Conservation (phyloP, 2,329 filamentous ascomycete genomes). For the Xylaria polymorpha region DNA sequence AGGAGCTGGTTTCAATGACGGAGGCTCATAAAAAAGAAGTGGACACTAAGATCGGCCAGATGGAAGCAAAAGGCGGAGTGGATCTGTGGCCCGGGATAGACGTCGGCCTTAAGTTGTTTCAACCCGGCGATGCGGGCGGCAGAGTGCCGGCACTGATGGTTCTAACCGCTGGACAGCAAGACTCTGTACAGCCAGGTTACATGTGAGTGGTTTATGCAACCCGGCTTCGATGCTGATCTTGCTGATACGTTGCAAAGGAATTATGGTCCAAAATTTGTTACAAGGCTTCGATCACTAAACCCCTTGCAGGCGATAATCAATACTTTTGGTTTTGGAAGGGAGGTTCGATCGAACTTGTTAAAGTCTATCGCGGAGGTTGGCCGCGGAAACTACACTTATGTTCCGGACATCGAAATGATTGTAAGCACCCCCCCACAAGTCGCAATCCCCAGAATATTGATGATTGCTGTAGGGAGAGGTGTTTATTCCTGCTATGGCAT, state of each 20-base stretch:
- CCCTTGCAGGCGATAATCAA: conserved; percentile 59
- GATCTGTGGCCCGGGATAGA: conserved; percentile 70
- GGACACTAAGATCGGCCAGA: conserved; percentile 56
- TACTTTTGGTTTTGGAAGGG: conserved; percentile 67
- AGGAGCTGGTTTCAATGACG: conserved; percentile 61
- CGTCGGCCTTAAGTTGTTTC: conserved; percentile 62
- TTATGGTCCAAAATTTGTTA: conserved; percentile 64
- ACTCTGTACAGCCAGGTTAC: conserved; percentile 66
- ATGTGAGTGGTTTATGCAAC: conserved; percentile 52
- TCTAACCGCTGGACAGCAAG: conserved; percentile 66
- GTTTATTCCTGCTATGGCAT: conserved; percentile 71
- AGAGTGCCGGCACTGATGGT: conserved; percentile 64
- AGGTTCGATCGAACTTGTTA: conserved; percentile 63
- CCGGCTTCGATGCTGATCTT: neutral
- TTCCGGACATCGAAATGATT: conserved; percentile 71
- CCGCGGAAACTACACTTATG: conserved; percentile 69
- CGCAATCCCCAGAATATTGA: conserved; percentile 17
- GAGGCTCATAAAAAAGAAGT: conserved; percentile 57
- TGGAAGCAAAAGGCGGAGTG: conserved; percentile 56
- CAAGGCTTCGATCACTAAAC: conserved; percentile 60
- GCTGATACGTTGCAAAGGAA: conserved; percentile 50
- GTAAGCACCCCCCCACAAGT: conserved; percentile 44
- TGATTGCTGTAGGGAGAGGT: conserved; percentile 60
- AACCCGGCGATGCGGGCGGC: conserved; percentile 45
- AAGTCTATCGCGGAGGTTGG: conserved; percentile 70